Base-by-base conservation (phyloP, 257 asterid species). In the Salvia rosmarinus region DNA sequence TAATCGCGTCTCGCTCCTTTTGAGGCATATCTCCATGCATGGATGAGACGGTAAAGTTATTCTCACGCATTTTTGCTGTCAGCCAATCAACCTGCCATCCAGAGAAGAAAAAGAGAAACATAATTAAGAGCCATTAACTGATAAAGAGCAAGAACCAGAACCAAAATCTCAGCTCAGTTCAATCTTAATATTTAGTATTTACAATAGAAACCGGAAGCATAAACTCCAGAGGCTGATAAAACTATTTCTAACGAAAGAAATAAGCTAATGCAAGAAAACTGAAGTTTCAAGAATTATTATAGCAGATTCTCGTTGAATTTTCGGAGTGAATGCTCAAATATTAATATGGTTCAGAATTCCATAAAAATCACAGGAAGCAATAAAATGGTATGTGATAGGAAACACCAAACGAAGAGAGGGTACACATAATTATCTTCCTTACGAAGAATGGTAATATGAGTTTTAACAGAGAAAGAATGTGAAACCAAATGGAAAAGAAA, bases 1-100 rank as follows among this genome's bases (percentile, higher is more conserved):
- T 91, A 44, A 94, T 91, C 49, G 92, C 95, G 78, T 94, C 97
- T 9, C 97, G 83, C 78, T 91, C 98, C 85, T 86, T 94, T 76
- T 94, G 98, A 17, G 99, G 98, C 99, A 94, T 91, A 79, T 94
- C 97, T 50, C 99, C 99, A 37, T 91, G 99, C 97, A 94, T 94
- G 17, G 96, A 86, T 5, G 99, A 94, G 67, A 94, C 95, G 0
- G 97, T 94, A 58, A 94, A 94, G 76, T 92, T 92, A 76, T 83
- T 84, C 62, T 89, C 95, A 4, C 91, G 90, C 98, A 89, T 91
- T 88, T 89, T 88, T 67, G 88, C 94, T 4, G 95, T 86, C 17
- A 91, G 83, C 98, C 98, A 94, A 72, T 94, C 99, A 57, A 94
- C 99, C 99, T 94, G 84, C 21, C 67, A 78, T 19, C 51, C 56